These are phyloP conservation scores for Leccinum broughii DNA, from an alignment of 768 basidiomycete species.

Conservation along the genomic window DNA sequence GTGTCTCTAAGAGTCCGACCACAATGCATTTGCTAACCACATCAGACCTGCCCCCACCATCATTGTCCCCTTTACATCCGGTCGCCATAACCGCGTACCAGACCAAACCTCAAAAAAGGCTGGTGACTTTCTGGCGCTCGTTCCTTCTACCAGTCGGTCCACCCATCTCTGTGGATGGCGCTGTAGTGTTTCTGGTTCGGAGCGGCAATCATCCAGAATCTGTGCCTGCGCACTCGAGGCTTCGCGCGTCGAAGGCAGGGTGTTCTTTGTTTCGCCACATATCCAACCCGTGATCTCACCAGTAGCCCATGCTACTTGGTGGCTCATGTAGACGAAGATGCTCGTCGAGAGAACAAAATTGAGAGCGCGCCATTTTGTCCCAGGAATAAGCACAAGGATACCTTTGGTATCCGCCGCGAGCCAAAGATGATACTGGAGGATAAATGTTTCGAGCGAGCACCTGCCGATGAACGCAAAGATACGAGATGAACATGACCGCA, in stretches of 20 bases:
- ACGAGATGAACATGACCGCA: constrained; percentile 69
- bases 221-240: neutral
- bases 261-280: constrained; percentile 39
- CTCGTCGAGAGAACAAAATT: constrained; percentile 77
- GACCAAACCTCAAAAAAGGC: constrained; percentile 34
- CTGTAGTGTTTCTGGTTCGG: constrained; percentile 40
- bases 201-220: neutral
- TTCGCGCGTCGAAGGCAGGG: constrained; percentile 22
- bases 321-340: constrained; percentile 79
- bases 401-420: constrained; percentile 83
- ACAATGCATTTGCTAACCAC: constrained; percentile 69
- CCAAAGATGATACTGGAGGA: constrained; percentile 89
- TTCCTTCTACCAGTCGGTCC: constrained; percentile 46
- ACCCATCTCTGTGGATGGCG: constrained; percentile 48
- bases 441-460: constrained; percentile 90
- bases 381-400: constrained; percentile 76
- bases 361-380: constrained; percentile 67
- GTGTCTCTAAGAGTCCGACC: constrained; percentile 38
- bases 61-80: constrained; percentile 46
- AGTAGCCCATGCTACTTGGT: constrained; percentile 76
- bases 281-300: constrained; percentile 64
- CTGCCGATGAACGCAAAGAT: constrained; percentile 80
- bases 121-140: constrained; percentile 21
- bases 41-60: constrained; percentile 45
- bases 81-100: constrained; percentile 31